These are phyloP conservation scores for Pascua guehoae DNA, from an alignment of 1,284 basidiomycete genomes.

Conservation along the genomic window DNA sequence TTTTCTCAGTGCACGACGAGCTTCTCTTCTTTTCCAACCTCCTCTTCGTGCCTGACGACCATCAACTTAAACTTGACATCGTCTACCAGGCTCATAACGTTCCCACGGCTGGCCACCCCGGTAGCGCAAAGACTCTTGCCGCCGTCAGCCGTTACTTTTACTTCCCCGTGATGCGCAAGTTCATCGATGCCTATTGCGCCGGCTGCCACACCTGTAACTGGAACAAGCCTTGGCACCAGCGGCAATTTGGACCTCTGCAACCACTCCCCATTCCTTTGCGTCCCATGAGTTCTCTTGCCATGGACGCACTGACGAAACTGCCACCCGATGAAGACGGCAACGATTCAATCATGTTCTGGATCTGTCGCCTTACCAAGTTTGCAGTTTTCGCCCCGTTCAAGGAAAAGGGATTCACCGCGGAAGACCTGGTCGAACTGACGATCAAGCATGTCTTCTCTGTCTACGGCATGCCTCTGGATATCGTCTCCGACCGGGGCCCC, in stretches of 20 bases:
- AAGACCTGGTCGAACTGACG: not conserved
- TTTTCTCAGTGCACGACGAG: not conserved
- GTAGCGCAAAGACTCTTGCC: constrained; percentile 45
- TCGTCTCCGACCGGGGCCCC: too few species aligned
- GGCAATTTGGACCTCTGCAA: constrained; percentile 44
- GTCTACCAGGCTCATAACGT: constrained; percentile 28
- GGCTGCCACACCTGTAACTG: constrained; percentile 51
- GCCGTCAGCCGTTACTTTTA: constrained; percentile 27
- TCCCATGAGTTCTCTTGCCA: constrained; percentile 36
- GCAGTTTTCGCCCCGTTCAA: constrained; percentile 46
- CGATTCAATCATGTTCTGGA: constrained; percentile 51
- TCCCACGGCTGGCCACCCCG: constrained; percentile 50
- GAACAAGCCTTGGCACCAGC: constrained; percentile 38
- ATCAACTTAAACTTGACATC: constrained; percentile 12
- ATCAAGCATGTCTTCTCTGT: too few species aligned
- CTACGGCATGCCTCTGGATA: too few species aligned
- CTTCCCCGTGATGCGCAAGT: constrained; percentile 27
- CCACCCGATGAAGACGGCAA: constrained; percentile 43
- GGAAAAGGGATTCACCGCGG: not conserved
- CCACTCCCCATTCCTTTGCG: constrained; percentile 46
- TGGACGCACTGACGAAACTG: constrained; percentile 54
- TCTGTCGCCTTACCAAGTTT: constrained; percentile 51
- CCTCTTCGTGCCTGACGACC: constrained; percentile 3
- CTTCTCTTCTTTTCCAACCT: not conserved
- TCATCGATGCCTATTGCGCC: constrained; percentile 27